phyloP scores from a whole-genome alignment of 805 yeast species.

The Isabelozyma rhagii region DNA sequence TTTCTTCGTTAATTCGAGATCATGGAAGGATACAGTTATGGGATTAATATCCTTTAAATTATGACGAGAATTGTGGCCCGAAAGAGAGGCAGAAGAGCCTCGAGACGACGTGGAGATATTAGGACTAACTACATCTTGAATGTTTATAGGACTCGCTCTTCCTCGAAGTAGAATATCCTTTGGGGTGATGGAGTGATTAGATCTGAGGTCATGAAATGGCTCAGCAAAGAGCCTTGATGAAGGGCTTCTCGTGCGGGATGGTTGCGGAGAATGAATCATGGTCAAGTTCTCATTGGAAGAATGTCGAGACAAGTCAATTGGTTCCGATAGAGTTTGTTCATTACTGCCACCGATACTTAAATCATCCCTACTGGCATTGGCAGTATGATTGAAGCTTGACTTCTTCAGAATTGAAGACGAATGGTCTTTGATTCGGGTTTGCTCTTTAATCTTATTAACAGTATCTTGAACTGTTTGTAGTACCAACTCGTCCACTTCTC shows the following conservation, averaged over 20 bases:
- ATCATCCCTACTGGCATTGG: conserved; percentile 1
- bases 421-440: conserved; percentile 12
- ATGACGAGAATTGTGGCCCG: conserved; percentile 7
- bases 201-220: conserved; percentile 9
- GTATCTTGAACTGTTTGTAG: conserved; percentile 62
- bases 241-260: conserved; percentile 30
- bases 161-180: conserved; percentile 37
- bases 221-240: conserved; percentile 11
- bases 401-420: not conserved
- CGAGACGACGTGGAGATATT: conserved; percentile 4
- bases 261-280: conserved; percentile 29
- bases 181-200: conserved; percentile 43
- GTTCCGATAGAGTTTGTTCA: conserved; percentile 6
- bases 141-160: conserved; percentile 9
- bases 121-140: not conserved
- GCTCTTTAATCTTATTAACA: conserved; percentile 49
- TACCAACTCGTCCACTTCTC: conserved; percentile 73
- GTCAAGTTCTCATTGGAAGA: not conserved
- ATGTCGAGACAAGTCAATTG: not conserved
- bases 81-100: conserved; percentile 1
- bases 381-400: not conserved
- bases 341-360: conserved; percentile 11
- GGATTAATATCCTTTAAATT: conserved; percentile 17
- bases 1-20: conserved; percentile 21
- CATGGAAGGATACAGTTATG: conserved; percentile 20